A percentile compares a stretch with the other conserved stretches of the same genome.
Conservation (phyloP, 176 grass and related monocot genomes). For the Bolboschoenus planiculmis region DNA sequence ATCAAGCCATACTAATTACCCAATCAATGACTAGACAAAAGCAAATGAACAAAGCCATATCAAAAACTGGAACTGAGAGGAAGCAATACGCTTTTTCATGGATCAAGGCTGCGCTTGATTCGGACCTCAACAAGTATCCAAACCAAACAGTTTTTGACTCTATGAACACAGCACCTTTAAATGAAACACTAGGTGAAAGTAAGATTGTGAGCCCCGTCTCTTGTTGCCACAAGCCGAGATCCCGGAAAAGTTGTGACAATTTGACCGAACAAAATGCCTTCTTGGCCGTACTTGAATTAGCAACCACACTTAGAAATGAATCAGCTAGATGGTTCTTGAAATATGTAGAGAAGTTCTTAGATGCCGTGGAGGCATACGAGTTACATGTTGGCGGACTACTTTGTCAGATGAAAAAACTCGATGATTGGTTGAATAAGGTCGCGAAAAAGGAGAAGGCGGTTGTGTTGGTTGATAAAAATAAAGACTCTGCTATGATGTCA, state of each 20-base stretch:
- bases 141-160: slow-evolving; percentile 26
- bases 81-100: slow-evolving; percentile 57
- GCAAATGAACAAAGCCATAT: slow-evolving; percentile 30
- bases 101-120: slow-evolving; percentile 69
- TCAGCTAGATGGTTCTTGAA: slow-evolving; percentile 68
- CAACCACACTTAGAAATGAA: slow-evolving; percentile 34
- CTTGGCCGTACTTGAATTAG: slow-evolving; percentile 31
- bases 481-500: slow-evolving; percentile 25
- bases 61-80: slow-evolving; percentile 49
- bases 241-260: slow-evolving; percentile 25
- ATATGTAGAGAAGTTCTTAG: slow-evolving; percentile 79
- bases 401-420: slow-evolving; percentile 78
- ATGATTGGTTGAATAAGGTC: slow-evolving; percentile 73
- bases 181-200: neutral
- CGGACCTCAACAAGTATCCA: slow-evolving; percentile 44
- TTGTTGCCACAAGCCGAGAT: slow-evolving; percentile 44
- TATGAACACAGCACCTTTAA: neutral
- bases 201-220: slow-evolving; percentile 30
- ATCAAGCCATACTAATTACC: slow-evolving; percentile 39
- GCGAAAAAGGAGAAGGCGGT: slow-evolving; percentile 29
- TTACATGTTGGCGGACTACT: slow-evolving; percentile 43
- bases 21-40: slow-evolving; percentile 48
- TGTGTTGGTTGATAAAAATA: slow-evolving; percentile 29
- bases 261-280: slow-evolving; percentile 32
- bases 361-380: slow-evolving; percentile 43